phyloP scores from a whole-genome alignment of 768 basidiomycete species.

The Russula griseocarnosa region DNA sequence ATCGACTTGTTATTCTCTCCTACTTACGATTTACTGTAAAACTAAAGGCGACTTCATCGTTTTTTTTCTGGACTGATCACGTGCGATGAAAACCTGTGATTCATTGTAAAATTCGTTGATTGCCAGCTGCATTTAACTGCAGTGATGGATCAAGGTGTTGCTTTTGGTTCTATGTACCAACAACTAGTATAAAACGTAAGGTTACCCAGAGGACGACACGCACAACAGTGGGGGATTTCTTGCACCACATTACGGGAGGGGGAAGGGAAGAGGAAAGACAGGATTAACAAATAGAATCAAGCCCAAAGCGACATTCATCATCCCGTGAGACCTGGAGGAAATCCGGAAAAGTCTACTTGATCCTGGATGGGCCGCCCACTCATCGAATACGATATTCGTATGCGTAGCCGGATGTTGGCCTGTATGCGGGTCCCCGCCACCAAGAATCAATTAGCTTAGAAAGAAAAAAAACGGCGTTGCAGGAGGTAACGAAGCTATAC shows the following conservation, averaged over 20 bases:
- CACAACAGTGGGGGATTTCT: background rate
- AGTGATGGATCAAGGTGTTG: background rate
- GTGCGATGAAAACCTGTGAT: background rate
- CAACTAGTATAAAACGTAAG: background rate
- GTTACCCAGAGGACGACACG: conserved; percentile 2
- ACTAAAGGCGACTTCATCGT: background rate
- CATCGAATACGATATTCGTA: conserved; percentile 77
- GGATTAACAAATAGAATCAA: background rate
- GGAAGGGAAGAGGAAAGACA: background rate
- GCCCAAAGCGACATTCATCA: conserved; percentile 23
- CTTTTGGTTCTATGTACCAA: conserved; percentile 3
- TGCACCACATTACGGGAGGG: background rate
- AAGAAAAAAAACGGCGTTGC: background rate
- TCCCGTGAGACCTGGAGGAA: conserved; percentile 71
- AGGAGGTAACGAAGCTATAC: conserved; percentile 34
- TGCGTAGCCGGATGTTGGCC: conserved; percentile 78
- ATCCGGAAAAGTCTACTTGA: conserved; percentile 90
- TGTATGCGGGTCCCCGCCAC: conserved; percentile 33
- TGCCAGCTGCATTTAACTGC: background rate
- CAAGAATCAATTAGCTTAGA: background rate
- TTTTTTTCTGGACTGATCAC: background rate
- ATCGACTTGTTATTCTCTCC: background rate
- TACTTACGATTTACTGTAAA: conserved; percentile 14
- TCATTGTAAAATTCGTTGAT: background rate
- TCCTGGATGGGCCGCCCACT: conserved; percentile 75